Evolutionary conservation across 176 grass and related monocot species (phyloP), one percentile per base, ranked within the genome.

Genomic region (Calamus simplicifolius): DNA sequence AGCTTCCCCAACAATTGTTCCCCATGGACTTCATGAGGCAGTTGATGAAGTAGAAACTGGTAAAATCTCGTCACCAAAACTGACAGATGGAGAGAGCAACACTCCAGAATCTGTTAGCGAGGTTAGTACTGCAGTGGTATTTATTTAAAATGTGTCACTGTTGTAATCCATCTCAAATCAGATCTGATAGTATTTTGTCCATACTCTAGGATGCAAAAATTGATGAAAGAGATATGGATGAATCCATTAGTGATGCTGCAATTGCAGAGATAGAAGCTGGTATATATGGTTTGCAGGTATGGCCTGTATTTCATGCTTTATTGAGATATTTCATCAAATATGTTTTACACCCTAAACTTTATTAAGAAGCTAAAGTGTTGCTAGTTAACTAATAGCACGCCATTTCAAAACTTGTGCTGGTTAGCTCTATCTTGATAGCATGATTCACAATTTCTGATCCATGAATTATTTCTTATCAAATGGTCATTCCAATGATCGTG

Each of bases 211-310:
- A 79, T 80, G 69, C 63, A 21, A 81, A 80, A 54, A 58, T 71
- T 58, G 70, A 72, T 64, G 67, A 31, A 19, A 49, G 59, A 68
- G 66, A 70, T 54, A 58, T 50, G 25, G 87, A 88, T 48, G 72
- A 62, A 43, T 64, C 73, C 21, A 70, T 97, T 53, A 80, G 69
- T 69, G 81, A 88, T 85, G 78, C 87, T 67, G 74, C 59, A 63
- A 72, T 88, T 69, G 80, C 87, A 52, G 84, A 97, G 80, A 71
- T 97, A 58, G 87, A 91, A 77, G 87, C 93, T 57, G 80, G 87
- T 66, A 67, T 73, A 67, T 88, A 97, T 80, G 93, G 87, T 67
- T 82, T 97, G 64, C 93, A 97, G 93, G 93, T 97, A 69, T 55
- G 52, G 53, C 1, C 29, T 31, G 5, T 31, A 31, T 68, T 26